phyloP scores from a whole-genome alignment of 1,284 basidiomycete genomes.

The Sphagnurus paluster region DNA sequence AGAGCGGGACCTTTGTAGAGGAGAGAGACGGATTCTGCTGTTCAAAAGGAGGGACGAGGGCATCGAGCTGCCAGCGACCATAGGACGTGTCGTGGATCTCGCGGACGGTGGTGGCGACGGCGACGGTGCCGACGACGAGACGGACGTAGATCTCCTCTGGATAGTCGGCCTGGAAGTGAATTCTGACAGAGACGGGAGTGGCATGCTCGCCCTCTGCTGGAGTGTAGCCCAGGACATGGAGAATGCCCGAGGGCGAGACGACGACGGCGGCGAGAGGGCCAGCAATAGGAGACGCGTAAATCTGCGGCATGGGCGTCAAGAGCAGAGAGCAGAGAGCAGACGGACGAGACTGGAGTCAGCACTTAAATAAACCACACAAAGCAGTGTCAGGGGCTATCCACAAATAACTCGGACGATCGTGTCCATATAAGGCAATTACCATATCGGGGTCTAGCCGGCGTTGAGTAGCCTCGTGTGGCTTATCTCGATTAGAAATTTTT shows the following conservation, averaged over 20 bases:
- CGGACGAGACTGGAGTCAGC: background rate
- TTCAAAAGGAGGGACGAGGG: conserved; percentile 49
- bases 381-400: conserved; percentile 11
- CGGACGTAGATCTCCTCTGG: conserved; percentile 57
- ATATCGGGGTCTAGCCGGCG: conserved; percentile 7
- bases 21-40: conserved; percentile 30
- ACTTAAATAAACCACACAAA: conserved; percentile 16
- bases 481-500: background rate
- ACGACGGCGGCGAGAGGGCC: conserved; percentile 24
- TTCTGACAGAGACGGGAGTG: conserved; percentile 57
- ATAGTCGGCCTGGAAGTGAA: conserved; percentile 54
- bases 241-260: conserved; percentile 48
- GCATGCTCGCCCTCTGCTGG: conserved; percentile 62
- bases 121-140: conserved; percentile 62
- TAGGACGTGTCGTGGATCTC: conserved; percentile 42
- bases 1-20: conserved; percentile 47
- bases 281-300: conserved; percentile 16
- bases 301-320: conserved; percentile 10
- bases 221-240: conserved; percentile 60
- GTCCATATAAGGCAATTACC: conserved; percentile 9
- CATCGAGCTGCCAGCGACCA: conserved; percentile 62
- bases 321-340: background rate
- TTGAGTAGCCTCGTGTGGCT: conserved; percentile 17
- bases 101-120: conserved; percentile 59
- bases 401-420: conserved; percentile 6